Conservation (phyloP, 2,329 filamentous ascomycete species). For the Orbilia javanica region DNA sequence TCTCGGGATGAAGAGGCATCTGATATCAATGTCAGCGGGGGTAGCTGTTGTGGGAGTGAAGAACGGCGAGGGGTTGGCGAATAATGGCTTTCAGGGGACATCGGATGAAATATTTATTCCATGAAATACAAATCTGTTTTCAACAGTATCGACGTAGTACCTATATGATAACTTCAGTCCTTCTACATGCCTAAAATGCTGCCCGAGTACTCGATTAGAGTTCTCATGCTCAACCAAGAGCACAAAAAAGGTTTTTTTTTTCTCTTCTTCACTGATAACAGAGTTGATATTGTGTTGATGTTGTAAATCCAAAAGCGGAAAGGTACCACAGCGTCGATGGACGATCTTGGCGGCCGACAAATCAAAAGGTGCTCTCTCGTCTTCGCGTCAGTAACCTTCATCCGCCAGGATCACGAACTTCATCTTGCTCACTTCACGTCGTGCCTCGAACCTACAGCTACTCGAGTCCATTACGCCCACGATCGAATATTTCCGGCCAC, state of each 20-base stretch:
- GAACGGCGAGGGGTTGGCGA: constrained; percentile 27
- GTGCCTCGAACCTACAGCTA: not conserved
- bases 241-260: not conserved
- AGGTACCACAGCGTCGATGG: not conserved
- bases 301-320: constrained; percentile 2
- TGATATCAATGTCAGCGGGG: constrained; percentile 42
- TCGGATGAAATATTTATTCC: not conserved
- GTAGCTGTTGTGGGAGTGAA: constrained; percentile 35
- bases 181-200: too few species aligned
- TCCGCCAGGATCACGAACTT: constrained; percentile 21
- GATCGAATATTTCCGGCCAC: not conserved
- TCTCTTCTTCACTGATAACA: too few species aligned
- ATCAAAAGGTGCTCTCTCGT: constrained; percentile 23
- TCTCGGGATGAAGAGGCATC: constrained; percentile 58
- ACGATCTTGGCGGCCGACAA: constrained; percentile 21
- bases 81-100: constrained; percentile 45
- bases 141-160: not conserved
- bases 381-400: constrained; percentile 6
- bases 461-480: not conserved
- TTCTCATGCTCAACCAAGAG: too few species aligned
- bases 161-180: too few species aligned
- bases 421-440: not conserved
- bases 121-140: not conserved
- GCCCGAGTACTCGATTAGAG: not conserved
- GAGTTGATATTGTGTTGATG: not conserved